A percentile compares a stretch with the other conserved stretches of the same genome.
phyloP scores from a whole-genome alignment of 805 yeast species.

The Candida alai region DNA sequence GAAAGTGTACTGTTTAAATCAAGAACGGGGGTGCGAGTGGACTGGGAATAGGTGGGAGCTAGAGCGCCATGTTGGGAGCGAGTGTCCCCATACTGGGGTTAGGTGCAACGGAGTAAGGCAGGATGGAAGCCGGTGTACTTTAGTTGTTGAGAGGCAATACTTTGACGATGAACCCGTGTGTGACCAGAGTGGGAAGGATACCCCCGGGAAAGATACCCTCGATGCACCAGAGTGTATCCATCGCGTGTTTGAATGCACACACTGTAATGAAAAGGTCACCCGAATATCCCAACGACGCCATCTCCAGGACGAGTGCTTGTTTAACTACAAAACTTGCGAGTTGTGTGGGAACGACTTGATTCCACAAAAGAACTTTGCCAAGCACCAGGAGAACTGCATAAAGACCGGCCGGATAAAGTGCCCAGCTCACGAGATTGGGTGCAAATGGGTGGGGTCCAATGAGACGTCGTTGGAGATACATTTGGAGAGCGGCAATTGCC shows the following conservation, averaged over 20 bases:
- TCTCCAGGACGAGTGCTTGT: slow-evolving; percentile 34
- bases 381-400: slow-evolving; percentile 42
- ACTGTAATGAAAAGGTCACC: slow-evolving; percentile 29
- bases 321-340: slow-evolving; percentile 40
- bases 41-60: slow-evolving; percentile 57
- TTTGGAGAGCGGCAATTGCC: slow-evolving; percentile 27
- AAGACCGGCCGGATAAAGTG: slow-evolving; percentile 39
- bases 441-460: slow-evolving; percentile 43
- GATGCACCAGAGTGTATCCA: slow-evolving; percentile 37
- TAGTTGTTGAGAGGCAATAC: slow-evolving; percentile 7
- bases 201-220: slow-evolving; percentile 1
- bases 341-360: slow-evolving; percentile 39
- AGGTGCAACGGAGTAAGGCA: slow-evolving; percentile 24
- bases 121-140: slow-evolving; percentile 11
- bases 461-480: slow-evolving; percentile 36
- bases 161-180: slow-evolving; percentile 8
- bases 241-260: slow-evolving; percentile 27
- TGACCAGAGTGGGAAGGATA: not conserved
- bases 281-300: slow-evolving; percentile 30
- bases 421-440: slow-evolving; percentile 47
- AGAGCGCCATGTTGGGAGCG: slow-evolving; percentile 41
- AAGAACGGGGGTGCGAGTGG: slow-evolving; percentile 53
- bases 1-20: slow-evolving; percentile 51
- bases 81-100: slow-evolving; percentile 36
- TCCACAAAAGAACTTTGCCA: slow-evolving; percentile 32